Base-by-base conservation (phyloP, 2,329 filamentous ascomycete species). In the Sporothrix euskadiensis region DNA sequence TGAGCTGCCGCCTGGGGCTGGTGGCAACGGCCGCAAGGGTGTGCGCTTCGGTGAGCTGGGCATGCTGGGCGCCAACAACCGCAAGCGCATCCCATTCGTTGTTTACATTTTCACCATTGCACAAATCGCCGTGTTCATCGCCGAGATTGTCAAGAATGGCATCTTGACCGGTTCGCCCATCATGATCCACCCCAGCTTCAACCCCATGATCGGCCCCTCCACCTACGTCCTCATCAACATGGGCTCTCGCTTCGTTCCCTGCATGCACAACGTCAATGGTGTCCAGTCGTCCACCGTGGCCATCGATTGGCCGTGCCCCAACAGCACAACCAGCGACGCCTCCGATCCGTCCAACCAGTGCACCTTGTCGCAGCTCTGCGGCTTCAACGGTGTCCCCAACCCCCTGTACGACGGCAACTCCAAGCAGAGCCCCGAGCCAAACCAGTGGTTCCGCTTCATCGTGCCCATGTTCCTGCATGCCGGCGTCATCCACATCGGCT, bases 391-490 rank as follows among this genome's bases (percentile, higher is more conserved):
- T 74, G 90, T 94, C 6, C 90, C 90, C 0, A 88, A 94, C 76
- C 92, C 92, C 9, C 79, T 84, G 2, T 86, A 89, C 77, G 85
- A 90, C 26, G 84, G 84, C 71, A 80, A 86, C 72, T 79, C 81
- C 39, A 77, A 84, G 72, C 84, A 88, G 78, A 83, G 76, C 10
- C 86, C 91, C 1, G 86, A 89, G 75, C 96, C 96, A 0, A 90
- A 98, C 80, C 96, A 99, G 81, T 99, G 96, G 96, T 99, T 89
- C 83, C 92, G 96, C 75, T 98, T 99, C 84, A 98, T 99, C 79
- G 84, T 91, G 1, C 95, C 96, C 54, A 98, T 99, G 75, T 99
- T 99, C 83, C 85, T 99, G 78, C 96, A 99, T 79, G 94, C 94
- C 1, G 96, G 96, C 16, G 83, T 99, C 73, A 91, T 99, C 75